Evolutionary conservation across 2,329 filamentous ascomycete species (phyloP).

Genomic region (Fusarium kyushuense): DNA sequence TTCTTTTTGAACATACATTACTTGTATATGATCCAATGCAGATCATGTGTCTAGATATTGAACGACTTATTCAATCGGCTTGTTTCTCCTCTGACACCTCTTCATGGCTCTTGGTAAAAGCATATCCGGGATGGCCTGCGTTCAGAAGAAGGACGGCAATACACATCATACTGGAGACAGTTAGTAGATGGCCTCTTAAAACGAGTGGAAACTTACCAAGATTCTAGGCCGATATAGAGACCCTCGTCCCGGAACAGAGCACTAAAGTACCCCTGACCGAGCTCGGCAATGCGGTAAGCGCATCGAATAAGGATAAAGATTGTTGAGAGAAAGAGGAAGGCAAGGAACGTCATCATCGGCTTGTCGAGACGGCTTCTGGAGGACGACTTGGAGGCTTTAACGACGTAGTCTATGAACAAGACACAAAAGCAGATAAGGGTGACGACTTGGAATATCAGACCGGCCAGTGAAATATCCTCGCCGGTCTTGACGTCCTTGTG

Average conservation of each 20-base stretch:
- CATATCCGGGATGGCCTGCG: slow-evolving; percentile 41
- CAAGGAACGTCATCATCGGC: slow-evolving; percentile 62
- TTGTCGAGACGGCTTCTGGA: slow-evolving; percentile 48
- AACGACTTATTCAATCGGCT: not conserved
- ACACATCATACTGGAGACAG: slow-evolving; percentile 39
- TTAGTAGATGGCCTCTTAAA: slow-evolving; percentile 8
- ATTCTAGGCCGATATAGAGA: slow-evolving; percentile 46
- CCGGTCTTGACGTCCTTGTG: slow-evolving; percentile 50
- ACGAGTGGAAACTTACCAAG: slow-evolving; percentile 28
- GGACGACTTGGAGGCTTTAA: slow-evolving; percentile 46
- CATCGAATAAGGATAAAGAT: slow-evolving; percentile 68
- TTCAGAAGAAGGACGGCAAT: slow-evolving; percentile 40
- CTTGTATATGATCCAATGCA: not conserved
- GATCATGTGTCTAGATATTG: too few relatives aligned
- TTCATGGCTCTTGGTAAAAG: slow-evolving; percentile 14
- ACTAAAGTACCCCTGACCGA: slow-evolving; percentile 65
- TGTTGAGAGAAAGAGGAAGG: slow-evolving; percentile 63
- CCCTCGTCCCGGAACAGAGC: slow-evolving; percentile 43
- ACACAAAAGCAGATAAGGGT: slow-evolving; percentile 60
- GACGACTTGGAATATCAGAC: slow-evolving; percentile 64
- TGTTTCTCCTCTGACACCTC: slow-evolving; percentile 8
- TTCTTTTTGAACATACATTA: not conserved
- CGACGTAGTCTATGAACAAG: slow-evolving; percentile 58
- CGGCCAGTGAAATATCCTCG: slow-evolving; percentile 63
- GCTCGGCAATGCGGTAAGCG: slow-evolving; percentile 69